These are phyloP conservation scores for Fusarium sp. DNA, from an alignment of 2,329 filamentous ascomycete genomes.

Conservation along the genomic window DNA sequence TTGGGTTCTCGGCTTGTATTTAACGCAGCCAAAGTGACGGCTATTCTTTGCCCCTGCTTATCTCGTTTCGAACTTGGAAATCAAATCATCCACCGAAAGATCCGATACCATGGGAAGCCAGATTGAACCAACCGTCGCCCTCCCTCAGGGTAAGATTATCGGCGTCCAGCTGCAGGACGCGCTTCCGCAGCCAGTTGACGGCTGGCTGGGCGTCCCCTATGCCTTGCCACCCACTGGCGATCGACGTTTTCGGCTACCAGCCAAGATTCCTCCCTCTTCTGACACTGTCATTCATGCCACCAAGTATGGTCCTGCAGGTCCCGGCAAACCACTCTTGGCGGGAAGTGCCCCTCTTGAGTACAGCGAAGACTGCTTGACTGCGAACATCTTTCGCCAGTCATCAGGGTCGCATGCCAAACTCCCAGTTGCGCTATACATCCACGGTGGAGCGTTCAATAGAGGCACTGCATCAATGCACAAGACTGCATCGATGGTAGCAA, in stretches of 20 bases:
- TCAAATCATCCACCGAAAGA: background rate
- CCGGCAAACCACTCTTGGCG: constrained; percentile 39
- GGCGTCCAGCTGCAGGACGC: constrained; percentile 31
- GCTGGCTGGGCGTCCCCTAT: constrained; percentile 63
- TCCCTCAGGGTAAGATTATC: constrained; percentile 39
- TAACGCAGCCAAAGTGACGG: background rate
- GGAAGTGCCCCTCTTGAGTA: constrained; percentile 43
- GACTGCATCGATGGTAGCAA: constrained; percentile 71
- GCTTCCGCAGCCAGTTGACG: constrained; percentile 47
- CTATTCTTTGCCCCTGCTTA: background rate
- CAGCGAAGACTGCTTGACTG: constrained; percentile 66
- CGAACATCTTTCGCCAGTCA: constrained; percentile 62
- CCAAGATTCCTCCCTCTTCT: constrained; percentile 40
- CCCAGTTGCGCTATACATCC: constrained; percentile 68
- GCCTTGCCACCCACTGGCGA: constrained; percentile 59
- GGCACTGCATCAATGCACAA: constrained; percentile 65
- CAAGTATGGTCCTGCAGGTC: constrained; percentile 51
- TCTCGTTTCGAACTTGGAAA: background rate
- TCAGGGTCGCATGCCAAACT: constrained; percentile 38
- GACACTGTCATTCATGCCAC: constrained; percentile 49
- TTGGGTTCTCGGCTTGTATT: background rate
- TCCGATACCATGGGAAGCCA: constrained; percentile 30
- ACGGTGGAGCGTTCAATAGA: constrained; percentile 61
- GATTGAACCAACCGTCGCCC: constrained; percentile 21
- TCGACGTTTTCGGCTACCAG: constrained; percentile 57